phyloP scores from a whole-genome alignment of 1,284 basidiomycete genomes.

The Erythrobasidium hasegawianum region DNA sequence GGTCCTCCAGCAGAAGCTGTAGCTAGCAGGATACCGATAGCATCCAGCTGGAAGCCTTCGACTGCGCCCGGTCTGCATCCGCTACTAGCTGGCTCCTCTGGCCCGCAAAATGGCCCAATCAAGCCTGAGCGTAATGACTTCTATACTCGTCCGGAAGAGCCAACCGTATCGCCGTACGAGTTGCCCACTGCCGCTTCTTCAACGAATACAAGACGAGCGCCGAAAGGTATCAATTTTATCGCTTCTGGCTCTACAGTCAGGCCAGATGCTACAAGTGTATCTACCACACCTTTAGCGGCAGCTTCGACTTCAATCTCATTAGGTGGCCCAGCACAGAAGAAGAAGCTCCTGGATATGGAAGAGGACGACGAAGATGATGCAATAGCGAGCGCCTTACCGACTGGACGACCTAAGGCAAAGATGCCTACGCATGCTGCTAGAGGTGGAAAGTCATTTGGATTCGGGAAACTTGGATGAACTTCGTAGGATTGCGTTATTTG shows the following conservation, averaged over 20 bases:
- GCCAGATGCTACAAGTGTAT: background rate
- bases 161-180: constrained; percentile 11
- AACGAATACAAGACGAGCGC: constrained; percentile 11
- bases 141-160: background rate
- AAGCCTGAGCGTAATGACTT: constrained; percentile 9
- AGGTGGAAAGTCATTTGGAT: background rate
- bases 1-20: background rate
- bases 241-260: background rate
- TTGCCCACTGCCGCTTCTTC: constrained; percentile 18
- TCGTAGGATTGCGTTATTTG: background rate
- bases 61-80: constrained; percentile 19
- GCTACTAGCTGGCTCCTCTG: constrained; percentile 3
- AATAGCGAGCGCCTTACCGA: constrained; percentile 15
- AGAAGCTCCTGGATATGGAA: constrained; percentile 25
- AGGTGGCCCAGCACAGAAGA: background rate
- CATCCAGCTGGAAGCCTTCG: constrained; percentile 7
- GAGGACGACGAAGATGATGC: constrained; percentile 22
- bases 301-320: background rate
- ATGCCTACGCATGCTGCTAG: background rate
- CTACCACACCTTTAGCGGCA: background rate
- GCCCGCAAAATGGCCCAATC: background rate
- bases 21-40: background rate
- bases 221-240: constrained; percentile 28
- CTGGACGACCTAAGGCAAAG: constrained; percentile 23
- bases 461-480: background rate